Conservation (phyloP, 768 basidiomycete genomes). For the Exidia glandulosa region DNA sequence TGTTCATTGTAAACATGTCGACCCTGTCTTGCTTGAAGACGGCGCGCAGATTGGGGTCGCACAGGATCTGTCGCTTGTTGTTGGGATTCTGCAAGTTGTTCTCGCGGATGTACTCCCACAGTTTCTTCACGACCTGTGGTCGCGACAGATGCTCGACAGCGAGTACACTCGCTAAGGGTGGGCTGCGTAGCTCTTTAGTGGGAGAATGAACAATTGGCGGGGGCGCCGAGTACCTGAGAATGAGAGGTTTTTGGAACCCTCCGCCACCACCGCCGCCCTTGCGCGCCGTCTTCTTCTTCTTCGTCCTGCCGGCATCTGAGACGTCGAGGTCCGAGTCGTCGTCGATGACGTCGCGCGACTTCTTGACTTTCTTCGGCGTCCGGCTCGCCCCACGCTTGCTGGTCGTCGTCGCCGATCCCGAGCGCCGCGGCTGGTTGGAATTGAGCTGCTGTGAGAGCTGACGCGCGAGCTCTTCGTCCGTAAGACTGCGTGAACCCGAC, state of each 20-base stretch:
- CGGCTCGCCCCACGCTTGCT: slow-evolving; percentile 24
- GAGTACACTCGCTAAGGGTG: slow-evolving; percentile 61
- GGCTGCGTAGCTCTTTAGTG: slow-evolving; percentile 29
- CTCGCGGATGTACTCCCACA: slow-evolving; percentile 83
- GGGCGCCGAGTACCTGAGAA: slow-evolving; percentile 43
- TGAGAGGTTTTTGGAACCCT: slow-evolving; percentile 70
- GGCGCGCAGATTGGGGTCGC: slow-evolving; percentile 59
- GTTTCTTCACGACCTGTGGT: slow-evolving; percentile 80
- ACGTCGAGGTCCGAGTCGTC: slow-evolving; percentile 42
- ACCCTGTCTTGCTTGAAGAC: slow-evolving; percentile 69
- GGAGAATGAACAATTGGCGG: slow-evolving; percentile 1
- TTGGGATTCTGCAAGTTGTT: slow-evolving; percentile 74
- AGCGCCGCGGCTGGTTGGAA: slow-evolving; percentile 37
- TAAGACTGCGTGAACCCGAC: slow-evolving; percentile 33
- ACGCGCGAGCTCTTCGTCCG: slow-evolving; percentile 61
- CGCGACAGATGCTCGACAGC: slow-evolving; percentile 61
- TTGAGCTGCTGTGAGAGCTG: slow-evolving; percentile 64
- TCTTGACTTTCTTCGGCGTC: slow-evolving; percentile 35
- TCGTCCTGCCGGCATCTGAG: slow-evolving; percentile 30
- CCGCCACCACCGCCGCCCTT: slow-evolving; percentile 38
- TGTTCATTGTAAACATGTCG: slow-evolving; percentile 95
- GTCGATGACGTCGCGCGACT: slow-evolving; percentile 38
- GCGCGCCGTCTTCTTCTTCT: slow-evolving; percentile 24
- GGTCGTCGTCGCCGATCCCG: slow-evolving; percentile 24
- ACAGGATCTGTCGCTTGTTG: slow-evolving; percentile 77